Evolutionary conservation across 2,329 filamentous ascomycete species (phyloP), one percentile per base, ranked within the genome.

Genomic region (Myriosclerotinia duriaeana): DNA sequence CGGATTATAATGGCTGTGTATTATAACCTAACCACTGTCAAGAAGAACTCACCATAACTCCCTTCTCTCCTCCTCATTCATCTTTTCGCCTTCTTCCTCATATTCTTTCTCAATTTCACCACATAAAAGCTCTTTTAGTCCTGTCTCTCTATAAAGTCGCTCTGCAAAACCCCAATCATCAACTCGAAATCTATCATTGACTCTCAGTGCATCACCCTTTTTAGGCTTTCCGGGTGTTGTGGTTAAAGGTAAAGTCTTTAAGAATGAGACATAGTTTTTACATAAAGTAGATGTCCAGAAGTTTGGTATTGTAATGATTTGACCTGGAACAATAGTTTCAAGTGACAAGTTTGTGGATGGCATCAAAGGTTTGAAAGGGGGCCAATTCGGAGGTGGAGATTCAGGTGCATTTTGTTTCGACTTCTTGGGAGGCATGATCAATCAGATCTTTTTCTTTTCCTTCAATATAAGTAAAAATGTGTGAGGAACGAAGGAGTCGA

Each of bases 161-260:
- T 87, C 82, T 0, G 93, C 91, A 77, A 97, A 96, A 0, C 71
- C 77, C 38, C 85, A 78, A 78, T 97, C 93, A 38, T 93, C 81
- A 26, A 96, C 80, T 78, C 96, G 92, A 73, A 90, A 96, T 14
- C 94, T 87, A 76, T 97, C 94, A 76, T 97, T 97, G 56, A 97
- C 90, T 46, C 94, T 84, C 30, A 89, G 81, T 0, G 89, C 89
- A 63, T 91, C 85, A 64, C 86, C 88, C 69, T 83, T 86, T 75
- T 89, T 90, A 1, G 87, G 87, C 72, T 83, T 84, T 0, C 83
- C 84, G 0, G 88, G 87, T 3, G 88, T 91, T 0, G 87, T 90
- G 5, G 80, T 81, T 26, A 91, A 76, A 0, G 87, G 85, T 4
- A 91, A 76, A 0, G 81, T 82, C 46, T 73, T 76, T 1, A 91